Evolutionary conservation across 73 alveolate genomes (phyloP).

Genomic region (Durusdinium trenchii): DNA sequence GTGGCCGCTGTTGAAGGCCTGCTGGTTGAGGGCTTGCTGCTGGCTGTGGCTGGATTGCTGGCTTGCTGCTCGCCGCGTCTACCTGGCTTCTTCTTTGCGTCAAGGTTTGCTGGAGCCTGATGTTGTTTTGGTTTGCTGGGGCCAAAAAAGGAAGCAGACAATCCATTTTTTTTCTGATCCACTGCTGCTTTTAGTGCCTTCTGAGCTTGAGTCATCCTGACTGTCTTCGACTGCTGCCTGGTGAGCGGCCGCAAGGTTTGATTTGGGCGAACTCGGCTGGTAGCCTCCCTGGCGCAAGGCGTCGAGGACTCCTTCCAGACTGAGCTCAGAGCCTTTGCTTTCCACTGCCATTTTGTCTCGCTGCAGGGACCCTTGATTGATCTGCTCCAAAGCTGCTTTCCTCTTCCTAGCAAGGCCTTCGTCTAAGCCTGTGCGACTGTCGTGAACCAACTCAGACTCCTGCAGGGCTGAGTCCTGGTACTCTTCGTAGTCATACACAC

Average conservation of each 20-base stretch:
- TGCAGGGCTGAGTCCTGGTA: conserved; percentile 17
- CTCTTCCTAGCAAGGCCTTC: background rate
- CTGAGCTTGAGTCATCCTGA: no score
- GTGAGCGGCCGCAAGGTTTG: no score
- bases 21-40: background rate
- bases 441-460: background rate
- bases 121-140: background rate
- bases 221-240: no score
- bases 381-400: conserved; percentile 16
- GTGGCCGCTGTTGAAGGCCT: background rate
- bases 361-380: background rate
- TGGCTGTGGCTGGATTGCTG: background rate
- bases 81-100: background rate
- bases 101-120: no score
- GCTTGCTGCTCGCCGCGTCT: no score
- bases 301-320: background rate
- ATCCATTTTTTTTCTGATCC: background rate
- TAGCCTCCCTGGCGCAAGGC: background rate
- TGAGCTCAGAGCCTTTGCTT: background rate
- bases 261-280: no score
- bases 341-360: conserved; percentile 3
- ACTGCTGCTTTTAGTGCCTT: no score
- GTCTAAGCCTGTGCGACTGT: background rate
- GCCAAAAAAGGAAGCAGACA: background rate
- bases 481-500: conserved; percentile 28